phyloP scores from a whole-genome alignment of 192 early-diverging fungal genomes.

The Gamsiella multidivaricata region DNA sequence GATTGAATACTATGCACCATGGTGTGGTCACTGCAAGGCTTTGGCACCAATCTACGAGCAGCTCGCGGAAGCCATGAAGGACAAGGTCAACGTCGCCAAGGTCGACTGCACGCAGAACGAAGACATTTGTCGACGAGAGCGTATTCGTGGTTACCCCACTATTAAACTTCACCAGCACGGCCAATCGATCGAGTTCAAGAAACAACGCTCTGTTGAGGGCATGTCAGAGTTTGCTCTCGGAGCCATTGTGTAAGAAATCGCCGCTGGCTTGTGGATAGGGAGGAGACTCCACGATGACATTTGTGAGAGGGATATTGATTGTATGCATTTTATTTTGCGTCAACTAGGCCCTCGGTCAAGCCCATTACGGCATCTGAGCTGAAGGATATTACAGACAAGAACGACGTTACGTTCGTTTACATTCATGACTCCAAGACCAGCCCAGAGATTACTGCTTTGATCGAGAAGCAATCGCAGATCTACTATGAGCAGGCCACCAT shows the following conservation, averaged over 20 bases:
- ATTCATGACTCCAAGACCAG: constrained; percentile 63
- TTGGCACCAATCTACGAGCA: constrained; percentile 85
- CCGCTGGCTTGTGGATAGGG: neutral
- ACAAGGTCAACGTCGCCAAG: constrained; percentile 83
- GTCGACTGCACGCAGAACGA: constrained; percentile 81
- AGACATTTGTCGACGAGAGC: constrained; percentile 68
- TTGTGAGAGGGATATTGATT: no score
- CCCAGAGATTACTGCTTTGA: constrained; percentile 49
- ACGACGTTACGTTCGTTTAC: constrained; percentile 67
- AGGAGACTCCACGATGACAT: no score
- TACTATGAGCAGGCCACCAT: constrained; percentile 26
- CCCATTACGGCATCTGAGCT: constrained; percentile 53
- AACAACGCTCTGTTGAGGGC: constrained; percentile 16
- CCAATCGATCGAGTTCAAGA: constrained; percentile 18
- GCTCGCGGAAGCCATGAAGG: constrained; percentile 70
- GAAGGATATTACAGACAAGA: constrained; percentile 42
- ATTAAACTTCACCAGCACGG: constrained; percentile 66
- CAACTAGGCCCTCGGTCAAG: constrained; percentile 40
- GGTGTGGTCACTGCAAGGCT: constrained; percentile 89
- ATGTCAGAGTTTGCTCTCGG: constrained; percentile 23
- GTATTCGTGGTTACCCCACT: constrained; percentile 86
- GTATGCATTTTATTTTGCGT: neutral
- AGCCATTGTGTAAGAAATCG: constrained; percentile 49
- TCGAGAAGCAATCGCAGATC: constrained; percentile 34
- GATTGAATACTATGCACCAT: constrained; percentile 90